Conservation (phyloP, 1,284 basidiomycete genomes). For the Irpex rosettiformis region DNA sequence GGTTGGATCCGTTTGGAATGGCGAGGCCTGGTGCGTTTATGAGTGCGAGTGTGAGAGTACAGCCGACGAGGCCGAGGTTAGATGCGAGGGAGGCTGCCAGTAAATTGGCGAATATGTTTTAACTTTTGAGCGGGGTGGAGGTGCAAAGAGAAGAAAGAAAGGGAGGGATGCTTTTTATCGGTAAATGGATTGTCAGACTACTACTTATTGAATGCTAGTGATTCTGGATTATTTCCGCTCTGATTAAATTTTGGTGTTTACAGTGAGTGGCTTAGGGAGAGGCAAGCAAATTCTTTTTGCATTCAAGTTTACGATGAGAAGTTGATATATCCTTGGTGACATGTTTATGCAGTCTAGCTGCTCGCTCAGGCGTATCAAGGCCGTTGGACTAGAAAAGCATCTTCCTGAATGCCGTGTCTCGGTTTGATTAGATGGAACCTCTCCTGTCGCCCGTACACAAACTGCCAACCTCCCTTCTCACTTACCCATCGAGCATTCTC, state of each 20-base stretch:
- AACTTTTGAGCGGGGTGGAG: too few species aligned
- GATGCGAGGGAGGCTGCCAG: slow-evolving; percentile 83
- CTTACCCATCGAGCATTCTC: slow-evolving; percentile 48
- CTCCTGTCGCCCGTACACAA: slow-evolving; percentile 48
- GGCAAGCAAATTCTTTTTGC: too few species aligned
- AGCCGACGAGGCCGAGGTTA: slow-evolving; percentile 62
- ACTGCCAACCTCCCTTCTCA: slow-evolving; percentile 38
- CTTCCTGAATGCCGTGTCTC: neutral
- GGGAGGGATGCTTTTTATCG: neutral
- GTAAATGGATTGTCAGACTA: neutral
- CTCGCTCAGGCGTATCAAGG: too few species aligned
- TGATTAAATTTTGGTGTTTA: too few species aligned
- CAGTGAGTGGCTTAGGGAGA: too few species aligned
- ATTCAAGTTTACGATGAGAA: too few species aligned
- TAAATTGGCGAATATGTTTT: slow-evolving; percentile 85
- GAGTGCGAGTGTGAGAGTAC: slow-evolving; percentile 64
- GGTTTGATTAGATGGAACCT: slow-evolving; percentile 37
- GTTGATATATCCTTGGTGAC: too few species aligned
- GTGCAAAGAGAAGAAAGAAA: neutral
- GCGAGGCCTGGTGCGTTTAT: slow-evolving; percentile 49
- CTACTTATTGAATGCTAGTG: too few species aligned
- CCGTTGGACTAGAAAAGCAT: neutral
- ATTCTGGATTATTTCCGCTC: too few species aligned
- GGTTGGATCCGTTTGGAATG: slow-evolving; percentile 63
- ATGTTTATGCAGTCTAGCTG: too few species aligned